phyloP scores from a whole-genome alignment of 192 early-diverging fungal genomes.

The Coemansia sp. region DNA sequence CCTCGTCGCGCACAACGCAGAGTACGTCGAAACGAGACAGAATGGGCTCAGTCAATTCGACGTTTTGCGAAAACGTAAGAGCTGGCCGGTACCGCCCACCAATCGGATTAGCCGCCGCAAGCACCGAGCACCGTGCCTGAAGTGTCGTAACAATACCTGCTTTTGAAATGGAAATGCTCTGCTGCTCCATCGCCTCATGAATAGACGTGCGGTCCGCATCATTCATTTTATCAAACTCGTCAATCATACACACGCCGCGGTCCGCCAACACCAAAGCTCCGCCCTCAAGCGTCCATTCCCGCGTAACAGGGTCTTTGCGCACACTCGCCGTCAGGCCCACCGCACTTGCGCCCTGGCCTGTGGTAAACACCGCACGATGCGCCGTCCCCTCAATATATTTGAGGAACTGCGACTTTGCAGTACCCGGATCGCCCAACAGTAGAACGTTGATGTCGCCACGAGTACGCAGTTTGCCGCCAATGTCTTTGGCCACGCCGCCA shows the following conservation, averaged over 20 bases:
- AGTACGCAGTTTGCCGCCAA: constrained; percentile 60
- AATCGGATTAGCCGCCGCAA: constrained; percentile 78
- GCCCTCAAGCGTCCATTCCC: constrained; percentile 81
- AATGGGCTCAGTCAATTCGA: constrained; percentile 98
- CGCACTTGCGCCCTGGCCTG: constrained; percentile 71
- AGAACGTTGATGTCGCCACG: constrained; percentile 74
- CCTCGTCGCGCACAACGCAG: constrained; percentile 91
- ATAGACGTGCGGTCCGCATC: constrained; percentile 73
- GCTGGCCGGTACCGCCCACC: constrained; percentile 86
- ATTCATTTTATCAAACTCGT: constrained; percentile 78
- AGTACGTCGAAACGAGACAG: constrained; percentile 97
- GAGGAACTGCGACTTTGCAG: constrained; percentile 79
- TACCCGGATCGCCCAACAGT: constrained; percentile 77
- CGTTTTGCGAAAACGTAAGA: constrained; percentile 93
- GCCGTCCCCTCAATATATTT: constrained; percentile 65
- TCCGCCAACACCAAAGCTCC: constrained; percentile 79
- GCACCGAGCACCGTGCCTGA: constrained; percentile 74
- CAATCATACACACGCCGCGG: constrained; percentile 77
- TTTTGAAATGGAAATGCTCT: constrained; percentile 78
- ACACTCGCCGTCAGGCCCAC: constrained; percentile 78
- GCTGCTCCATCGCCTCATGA: constrained; percentile 85
- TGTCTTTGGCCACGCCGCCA: constrained; percentile 63
- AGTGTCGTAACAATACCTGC: constrained; percentile 78
- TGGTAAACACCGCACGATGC: constrained; percentile 71
- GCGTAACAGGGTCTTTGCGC: constrained; percentile 68